A percentile compares a stretch with the other conserved stretches of the same genome.
Evolutionary conservation across 2,329 filamentous ascomycete species (phyloP).

Genomic region (Monosporascus ibericus): DNA sequence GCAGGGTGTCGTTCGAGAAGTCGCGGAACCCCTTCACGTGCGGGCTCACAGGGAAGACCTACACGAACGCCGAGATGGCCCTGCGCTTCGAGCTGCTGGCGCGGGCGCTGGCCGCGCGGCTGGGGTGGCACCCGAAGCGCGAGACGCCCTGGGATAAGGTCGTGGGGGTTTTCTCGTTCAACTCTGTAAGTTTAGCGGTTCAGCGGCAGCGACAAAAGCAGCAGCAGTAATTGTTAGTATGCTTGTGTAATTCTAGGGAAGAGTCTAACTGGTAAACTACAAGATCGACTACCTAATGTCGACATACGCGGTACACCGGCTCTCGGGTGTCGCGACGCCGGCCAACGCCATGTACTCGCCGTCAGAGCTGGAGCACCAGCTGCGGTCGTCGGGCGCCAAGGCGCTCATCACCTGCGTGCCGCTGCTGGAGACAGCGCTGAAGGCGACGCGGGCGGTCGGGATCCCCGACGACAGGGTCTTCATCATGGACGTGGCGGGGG

Average conservation of each 20-base stretch:
- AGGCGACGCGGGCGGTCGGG: slow-evolving; percentile 53
- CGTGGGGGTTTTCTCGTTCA: slow-evolving; percentile 63
- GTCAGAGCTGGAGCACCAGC: slow-evolving; percentile 60
- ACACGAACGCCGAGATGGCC: slow-evolving; percentile 54
- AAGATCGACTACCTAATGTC: slow-evolving; percentile 61
- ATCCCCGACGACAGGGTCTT: slow-evolving; percentile 59
- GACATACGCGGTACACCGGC: slow-evolving; percentile 61
- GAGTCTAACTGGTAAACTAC: too few species aligned
- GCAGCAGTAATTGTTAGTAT: too few species aligned
- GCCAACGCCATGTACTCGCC: slow-evolving; percentile 66
- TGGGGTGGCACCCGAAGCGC: slow-evolving; percentile 63
- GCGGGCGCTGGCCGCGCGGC: slow-evolving; percentile 56
- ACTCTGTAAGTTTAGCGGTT: slow-evolving; percentile 40
- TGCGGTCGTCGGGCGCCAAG: slow-evolving; percentile 58
- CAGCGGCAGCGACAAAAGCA: not conserved
- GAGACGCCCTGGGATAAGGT: slow-evolving; percentile 75
- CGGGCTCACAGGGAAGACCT: slow-evolving; percentile 59
- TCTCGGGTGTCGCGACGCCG: slow-evolving; percentile 61
- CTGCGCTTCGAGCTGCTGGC: slow-evolving; percentile 61
- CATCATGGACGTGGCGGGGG: slow-evolving; percentile 44
- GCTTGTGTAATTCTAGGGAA: not conserved
- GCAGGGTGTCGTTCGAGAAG: slow-evolving; percentile 51
- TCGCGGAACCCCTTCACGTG: slow-evolving; percentile 67
- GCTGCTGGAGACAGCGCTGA: slow-evolving; percentile 54
- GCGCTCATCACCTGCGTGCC: slow-evolving; percentile 64